phyloP scores from a whole-genome alignment of 2,329 filamentous ascomycete genomes.

The Ascochyta pisi region DNA sequence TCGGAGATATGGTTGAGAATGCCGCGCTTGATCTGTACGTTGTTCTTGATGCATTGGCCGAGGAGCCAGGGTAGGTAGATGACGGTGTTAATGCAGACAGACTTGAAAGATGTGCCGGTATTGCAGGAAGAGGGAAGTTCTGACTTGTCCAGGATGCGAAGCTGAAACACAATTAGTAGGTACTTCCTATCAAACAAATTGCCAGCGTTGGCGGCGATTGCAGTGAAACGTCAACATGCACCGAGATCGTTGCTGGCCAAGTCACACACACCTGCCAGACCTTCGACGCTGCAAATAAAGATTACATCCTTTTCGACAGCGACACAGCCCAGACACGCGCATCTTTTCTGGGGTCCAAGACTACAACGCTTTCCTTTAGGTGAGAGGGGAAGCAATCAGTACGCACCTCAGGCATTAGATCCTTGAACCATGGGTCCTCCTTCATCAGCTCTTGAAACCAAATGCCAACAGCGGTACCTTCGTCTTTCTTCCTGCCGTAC shows the following conservation, averaged over 20 bases:
- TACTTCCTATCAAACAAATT: neutral
- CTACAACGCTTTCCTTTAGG: neutral
- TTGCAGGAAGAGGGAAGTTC: slow-evolving; percentile 69
- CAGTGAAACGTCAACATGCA: too few species aligned
- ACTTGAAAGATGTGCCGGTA: slow-evolving; percentile 77
- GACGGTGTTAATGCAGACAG: slow-evolving; percentile 89
- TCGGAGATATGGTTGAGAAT: slow-evolving; percentile 72
- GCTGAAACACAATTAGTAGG: slow-evolving; percentile 52
- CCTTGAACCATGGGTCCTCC: slow-evolving; percentile 75
- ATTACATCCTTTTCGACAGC: too few species aligned
- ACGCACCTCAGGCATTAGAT: slow-evolving; percentile 71
- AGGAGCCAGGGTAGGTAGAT: slow-evolving; percentile 88
- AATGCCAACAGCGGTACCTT: slow-evolving; percentile 58
- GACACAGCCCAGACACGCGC: too few species aligned
- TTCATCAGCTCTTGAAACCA: slow-evolving; percentile 73
- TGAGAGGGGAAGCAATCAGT: neutral
- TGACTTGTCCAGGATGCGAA: slow-evolving; percentile 63
- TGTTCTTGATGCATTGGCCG: slow-evolving; percentile 77
- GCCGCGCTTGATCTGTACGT: slow-evolving; percentile 63
- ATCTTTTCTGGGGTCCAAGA: neutral
- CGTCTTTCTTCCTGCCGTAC: slow-evolving; percentile 70
- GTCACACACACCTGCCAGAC: too few species aligned
- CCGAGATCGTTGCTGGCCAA: neutral
- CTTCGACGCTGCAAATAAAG: too few species aligned
- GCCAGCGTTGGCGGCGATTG: too few species aligned